phyloP scores from a whole-genome alignment of 331 rosid genomes.

The Phaseolus coccineus region DNA sequence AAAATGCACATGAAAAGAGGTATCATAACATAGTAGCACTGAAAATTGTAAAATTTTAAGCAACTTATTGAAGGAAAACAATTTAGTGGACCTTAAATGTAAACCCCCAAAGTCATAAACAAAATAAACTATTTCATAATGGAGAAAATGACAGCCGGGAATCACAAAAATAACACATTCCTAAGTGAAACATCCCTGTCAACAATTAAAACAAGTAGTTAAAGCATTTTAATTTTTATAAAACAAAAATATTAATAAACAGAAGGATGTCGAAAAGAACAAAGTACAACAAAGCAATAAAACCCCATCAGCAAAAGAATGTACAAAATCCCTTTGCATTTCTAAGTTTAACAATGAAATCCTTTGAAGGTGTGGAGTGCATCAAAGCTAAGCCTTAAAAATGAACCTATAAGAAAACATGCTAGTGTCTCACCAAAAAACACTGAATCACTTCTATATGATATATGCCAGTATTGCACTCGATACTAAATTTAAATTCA shows the following conservation, averaged over 20 bases:
- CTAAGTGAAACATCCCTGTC: conserved; percentile 5
- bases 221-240: conserved; percentile 3
- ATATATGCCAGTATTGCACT: conserved; percentile 3
- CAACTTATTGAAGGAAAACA: conserved; percentile 9
- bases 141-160: background rate
- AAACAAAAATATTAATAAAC: background rate
- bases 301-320: background rate
- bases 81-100: background rate
- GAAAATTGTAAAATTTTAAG: background rate
- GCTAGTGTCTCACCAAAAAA: conserved; percentile 20
- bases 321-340: conserved; percentile 7
- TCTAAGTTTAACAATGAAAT: background rate
- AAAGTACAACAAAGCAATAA: conserved; percentile 12
- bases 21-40: conserved; percentile 26
- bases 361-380: background rate
- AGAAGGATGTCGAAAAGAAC: conserved; percentile 2
- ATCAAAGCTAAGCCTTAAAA: conserved; percentile 23
- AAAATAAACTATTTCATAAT: conserved; percentile 7
- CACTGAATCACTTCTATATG: background rate
- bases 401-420: background rate
- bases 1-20: background rate
- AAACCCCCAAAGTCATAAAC: conserved; percentile 2
- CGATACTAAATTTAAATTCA: background rate
- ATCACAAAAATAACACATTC: conserved; percentile 17
- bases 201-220: background rate